A percentile compares a stretch with the other conserved stretches of the same genome.
phyloP scores from a whole-genome alignment of 441 rosid species.

The Populus hybrid region DNA sequence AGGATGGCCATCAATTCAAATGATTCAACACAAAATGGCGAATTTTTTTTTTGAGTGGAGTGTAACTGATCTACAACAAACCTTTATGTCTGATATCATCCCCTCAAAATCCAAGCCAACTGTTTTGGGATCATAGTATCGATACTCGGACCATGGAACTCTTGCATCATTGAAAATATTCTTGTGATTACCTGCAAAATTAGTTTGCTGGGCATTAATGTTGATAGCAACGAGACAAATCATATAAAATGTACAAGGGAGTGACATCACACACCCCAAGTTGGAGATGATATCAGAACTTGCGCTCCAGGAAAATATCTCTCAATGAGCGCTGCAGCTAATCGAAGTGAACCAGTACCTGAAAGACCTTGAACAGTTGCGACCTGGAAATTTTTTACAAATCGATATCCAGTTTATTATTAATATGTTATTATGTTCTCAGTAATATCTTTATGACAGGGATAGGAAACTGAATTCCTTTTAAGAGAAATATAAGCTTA shows the following conservation, averaged over 20 bases:
- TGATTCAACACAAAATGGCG: background rate
- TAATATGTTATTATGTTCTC: background rate
- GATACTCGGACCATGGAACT: constrained; percentile 95
- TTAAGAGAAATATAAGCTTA: background rate
- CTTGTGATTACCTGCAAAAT: constrained; percentile 83
- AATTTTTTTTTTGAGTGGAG: constrained; percentile 10
- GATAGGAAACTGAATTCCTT: background rate
- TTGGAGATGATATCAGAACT: constrained; percentile 87
- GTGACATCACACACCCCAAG: constrained; percentile 62
- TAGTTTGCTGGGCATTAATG: constrained; percentile 17
- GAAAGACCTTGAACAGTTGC: constrained; percentile 98
- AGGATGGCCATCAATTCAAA: background rate
- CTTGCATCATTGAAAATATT: constrained; percentile 93
- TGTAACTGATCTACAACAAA: constrained; percentile 19
- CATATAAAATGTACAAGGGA: constrained; percentile 12
- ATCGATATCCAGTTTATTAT: background rate
- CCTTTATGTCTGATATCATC: constrained; percentile 90
- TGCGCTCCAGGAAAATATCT: constrained; percentile 89
- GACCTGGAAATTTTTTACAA: constrained; percentile 44
- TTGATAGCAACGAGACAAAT: background rate
- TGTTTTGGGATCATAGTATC: constrained; percentile 93
- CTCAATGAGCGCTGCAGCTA: constrained; percentile 91
- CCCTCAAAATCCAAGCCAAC: constrained; percentile 99
- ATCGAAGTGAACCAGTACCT: constrained; percentile 91
- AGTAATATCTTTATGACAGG: background rate